Conservation (phyloP, 108 stramenopile genomes). For the Ochromonas danica region DNA sequence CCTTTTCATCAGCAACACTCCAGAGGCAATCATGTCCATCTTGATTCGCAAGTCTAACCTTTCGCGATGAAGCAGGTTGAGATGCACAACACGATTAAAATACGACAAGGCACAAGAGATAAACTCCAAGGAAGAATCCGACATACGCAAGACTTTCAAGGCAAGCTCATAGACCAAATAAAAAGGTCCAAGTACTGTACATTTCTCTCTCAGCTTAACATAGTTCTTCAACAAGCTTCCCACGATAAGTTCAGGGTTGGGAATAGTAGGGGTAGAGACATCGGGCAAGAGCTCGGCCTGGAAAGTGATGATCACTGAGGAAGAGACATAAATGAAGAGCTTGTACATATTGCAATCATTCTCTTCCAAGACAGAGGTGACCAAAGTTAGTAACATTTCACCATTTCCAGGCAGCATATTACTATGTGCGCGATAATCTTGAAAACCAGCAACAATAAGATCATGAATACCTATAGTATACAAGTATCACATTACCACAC, state of each 20-base stretch:
- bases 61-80: neutral
- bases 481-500: no score
- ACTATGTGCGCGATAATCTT: neutral
- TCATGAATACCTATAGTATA: neutral
- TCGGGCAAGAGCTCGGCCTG: neutral
- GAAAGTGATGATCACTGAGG: neutral
- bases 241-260: no score
- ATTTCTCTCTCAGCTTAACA: neutral
- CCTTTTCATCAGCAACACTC: neutral
- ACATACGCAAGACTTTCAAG: neutral
- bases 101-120: neutral
- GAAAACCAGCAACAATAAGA: neutral
- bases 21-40: neutral
- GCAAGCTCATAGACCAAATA: constrained; percentile 5
- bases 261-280: no score
- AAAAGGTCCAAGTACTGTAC: neutral
- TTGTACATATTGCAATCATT: neutral
- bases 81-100: neutral
- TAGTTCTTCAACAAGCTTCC: constrained; percentile 13
- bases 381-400: neutral
- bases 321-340: neutral
- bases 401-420: neutral
- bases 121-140: constrained; percentile 1
- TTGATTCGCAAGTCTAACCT: neutral
- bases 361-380: neutral